phyloP scores from a whole-genome alignment of 257 asterid species.

The Jacaranda mimosifolia region DNA sequence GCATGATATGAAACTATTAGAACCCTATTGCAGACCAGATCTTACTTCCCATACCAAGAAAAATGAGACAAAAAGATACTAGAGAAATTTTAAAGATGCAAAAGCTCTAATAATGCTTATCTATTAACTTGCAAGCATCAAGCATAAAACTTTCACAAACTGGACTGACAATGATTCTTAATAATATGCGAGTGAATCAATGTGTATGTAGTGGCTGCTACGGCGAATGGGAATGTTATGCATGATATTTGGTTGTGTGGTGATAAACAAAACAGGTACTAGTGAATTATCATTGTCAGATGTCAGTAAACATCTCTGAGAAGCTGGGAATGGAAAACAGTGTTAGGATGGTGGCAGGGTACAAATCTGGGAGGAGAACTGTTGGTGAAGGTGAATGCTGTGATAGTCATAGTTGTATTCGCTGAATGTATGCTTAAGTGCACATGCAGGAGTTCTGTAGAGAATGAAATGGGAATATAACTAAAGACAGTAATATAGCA shows the following conservation, averaged over 20 bases:
- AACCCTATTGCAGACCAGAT: not conserved
- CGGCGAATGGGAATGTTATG: not conserved
- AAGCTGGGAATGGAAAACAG: not conserved
- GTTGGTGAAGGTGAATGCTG: not conserved
- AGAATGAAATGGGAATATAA: not conserved
- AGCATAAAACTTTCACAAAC: not conserved
- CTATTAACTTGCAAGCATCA: not conserved
- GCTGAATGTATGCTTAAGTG: not conserved
- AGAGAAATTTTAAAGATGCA: not conserved
- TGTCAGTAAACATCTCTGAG: not conserved
- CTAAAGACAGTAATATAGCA: not conserved
- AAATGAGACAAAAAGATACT: not conserved
- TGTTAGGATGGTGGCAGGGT: not conserved
- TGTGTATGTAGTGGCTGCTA: not conserved
- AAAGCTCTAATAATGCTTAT: not conserved
- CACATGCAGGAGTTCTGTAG: not conserved
- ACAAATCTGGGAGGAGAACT: not conserved
- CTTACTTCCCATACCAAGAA: not conserved
- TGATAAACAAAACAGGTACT: not conserved
- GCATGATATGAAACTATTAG: conserved; percentile 3
- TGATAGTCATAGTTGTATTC: not conserved
- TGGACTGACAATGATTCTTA: not conserved
- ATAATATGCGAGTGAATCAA: not conserved
- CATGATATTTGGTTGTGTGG: not conserved
- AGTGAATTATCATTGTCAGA: not conserved